A percentile compares a stretch with the other conserved stretches of the same genome.
Conservation (phyloP, 495 filamentous ascomycete genomes). For the Lepraria neglecta region DNA sequence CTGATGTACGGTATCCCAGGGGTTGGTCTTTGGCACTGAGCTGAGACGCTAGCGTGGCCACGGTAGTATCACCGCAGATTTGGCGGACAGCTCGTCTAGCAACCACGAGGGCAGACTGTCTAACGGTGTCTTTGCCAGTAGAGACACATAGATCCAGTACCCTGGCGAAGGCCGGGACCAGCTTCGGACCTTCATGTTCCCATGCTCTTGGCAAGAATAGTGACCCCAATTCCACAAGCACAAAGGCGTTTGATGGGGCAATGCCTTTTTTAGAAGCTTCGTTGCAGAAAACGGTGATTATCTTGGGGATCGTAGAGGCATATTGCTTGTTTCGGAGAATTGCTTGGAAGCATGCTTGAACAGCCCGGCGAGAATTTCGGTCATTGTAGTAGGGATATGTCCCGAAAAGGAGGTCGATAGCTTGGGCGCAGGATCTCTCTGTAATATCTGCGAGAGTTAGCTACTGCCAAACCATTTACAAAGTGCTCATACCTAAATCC, state of each 20-base stretch:
- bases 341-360: constrained; percentile 64
- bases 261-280: constrained; percentile 71
- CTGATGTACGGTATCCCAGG: constrained; percentile 17
- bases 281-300: constrained; percentile 35
- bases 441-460: constrained; percentile 30
- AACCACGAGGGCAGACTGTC: constrained; percentile 60
- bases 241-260: constrained; percentile 72
- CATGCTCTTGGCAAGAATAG: constrained; percentile 56
- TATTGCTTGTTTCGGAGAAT: constrained; percentile 50
- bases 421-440: constrained; percentile 32
- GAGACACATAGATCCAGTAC: constrained; percentile 71
- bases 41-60: constrained; percentile 27
- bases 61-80: constrained; percentile 49
- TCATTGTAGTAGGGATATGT: constrained; percentile 86
- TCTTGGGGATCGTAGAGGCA: constrained; percentile 3
- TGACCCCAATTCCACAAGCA: constrained; percentile 86
- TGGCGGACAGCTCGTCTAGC: constrained; percentile 68
- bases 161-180: constrained; percentile 57
- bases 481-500: constrained; percentile 34
- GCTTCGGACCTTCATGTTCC: constrained; percentile 58
- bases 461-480: not conserved
- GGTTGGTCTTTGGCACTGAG: constrained; percentile 59
- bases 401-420: constrained; percentile 69
- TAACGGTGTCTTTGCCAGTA: constrained; percentile 46
- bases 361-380: constrained; percentile 71